A percentile compares a stretch with the other conserved stretches of the same genome.
Evolutionary conservation across 352 stramenopile species (phyloP).

Genomic region (Hyphochytrium catenoides): DNA sequence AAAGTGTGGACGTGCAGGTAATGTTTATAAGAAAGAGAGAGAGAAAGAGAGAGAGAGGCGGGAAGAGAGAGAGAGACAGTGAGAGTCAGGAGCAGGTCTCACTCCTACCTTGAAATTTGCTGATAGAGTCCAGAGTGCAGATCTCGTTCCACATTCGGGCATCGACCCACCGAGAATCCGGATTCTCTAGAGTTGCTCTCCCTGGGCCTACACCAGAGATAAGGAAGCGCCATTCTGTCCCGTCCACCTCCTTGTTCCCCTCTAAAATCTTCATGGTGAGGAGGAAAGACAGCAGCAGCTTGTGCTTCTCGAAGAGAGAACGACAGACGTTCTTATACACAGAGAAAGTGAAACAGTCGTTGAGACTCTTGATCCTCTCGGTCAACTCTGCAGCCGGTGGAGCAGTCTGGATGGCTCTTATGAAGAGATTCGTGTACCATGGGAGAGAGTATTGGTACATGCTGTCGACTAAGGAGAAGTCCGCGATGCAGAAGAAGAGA

Average conservation of each 20-base stretch:
- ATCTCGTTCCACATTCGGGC: slow-evolving; percentile 16
- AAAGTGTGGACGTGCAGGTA: no score
- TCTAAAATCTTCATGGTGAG: slow-evolving; percentile 66
- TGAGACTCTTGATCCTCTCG: slow-evolving; percentile 52
- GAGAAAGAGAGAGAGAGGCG: no score
- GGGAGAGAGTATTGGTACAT: slow-evolving; percentile 79
- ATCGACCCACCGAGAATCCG: slow-evolving; percentile 7
- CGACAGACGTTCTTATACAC: slow-evolving; percentile 81
- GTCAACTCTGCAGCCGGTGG: slow-evolving; percentile 34
- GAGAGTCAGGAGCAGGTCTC: no score
- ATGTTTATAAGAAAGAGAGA: no score
- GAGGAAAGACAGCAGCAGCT: slow-evolving; percentile 76
- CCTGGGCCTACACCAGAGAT: slow-evolving; percentile 45
- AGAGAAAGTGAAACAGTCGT: slow-evolving; percentile 78
- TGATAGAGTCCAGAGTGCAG: slow-evolving; percentile 5
- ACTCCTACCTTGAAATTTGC: slow-evolving; percentile 1
- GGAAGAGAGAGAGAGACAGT: no score
- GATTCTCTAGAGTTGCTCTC: slow-evolving; percentile 5
- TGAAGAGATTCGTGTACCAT: slow-evolving; percentile 76
- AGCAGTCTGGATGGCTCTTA: slow-evolving; percentile 54
- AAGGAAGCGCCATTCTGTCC: slow-evolving; percentile 66
- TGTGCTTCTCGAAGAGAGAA: slow-evolving; percentile 79
- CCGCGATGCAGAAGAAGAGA: slow-evolving; percentile 72
- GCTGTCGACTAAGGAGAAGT: slow-evolving; percentile 57
- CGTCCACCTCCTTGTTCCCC: slow-evolving; percentile 41